phyloP scores from a whole-genome alignment of 495 filamentous ascomycete species.

The Penicillium odoratum region DNA sequence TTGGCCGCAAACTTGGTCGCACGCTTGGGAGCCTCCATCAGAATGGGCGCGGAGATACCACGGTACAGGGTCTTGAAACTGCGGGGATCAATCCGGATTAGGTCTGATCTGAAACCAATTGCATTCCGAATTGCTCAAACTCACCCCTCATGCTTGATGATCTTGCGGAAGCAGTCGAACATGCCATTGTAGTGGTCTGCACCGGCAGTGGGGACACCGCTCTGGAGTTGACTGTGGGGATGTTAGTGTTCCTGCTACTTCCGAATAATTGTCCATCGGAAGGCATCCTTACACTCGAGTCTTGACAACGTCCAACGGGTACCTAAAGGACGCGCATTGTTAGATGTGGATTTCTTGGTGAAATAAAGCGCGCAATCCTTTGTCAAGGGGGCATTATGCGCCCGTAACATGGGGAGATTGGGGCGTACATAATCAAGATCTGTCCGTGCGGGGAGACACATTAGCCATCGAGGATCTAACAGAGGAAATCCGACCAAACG shows the following conservation, averaged over 20 bases:
- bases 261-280: slow-evolving; percentile 17
- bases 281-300: slow-evolving; percentile 77
- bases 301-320: slow-evolving; percentile 97
- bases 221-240: slow-evolving; percentile 73
- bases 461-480: slow-evolving; percentile 16
- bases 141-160: slow-evolving; percentile 90
- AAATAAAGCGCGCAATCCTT: not conserved
- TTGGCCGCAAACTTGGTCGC: slow-evolving; percentile 99
- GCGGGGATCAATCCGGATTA: slow-evolving; percentile 1
- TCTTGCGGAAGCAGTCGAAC: slow-evolving; percentile 97
- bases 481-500: not conserved
- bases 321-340: slow-evolving; percentile 58
- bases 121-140: slow-evolving; percentile 13
- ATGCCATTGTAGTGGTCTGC: slow-evolving; percentile 90
- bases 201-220: slow-evolving; percentile 60
- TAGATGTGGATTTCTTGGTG: slow-evolving; percentile 8
- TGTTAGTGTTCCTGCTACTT: slow-evolving; percentile 5
- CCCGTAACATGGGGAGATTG: slow-evolving; percentile 8
- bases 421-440: slow-evolving; percentile 80
- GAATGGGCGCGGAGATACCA: slow-evolving; percentile 91
- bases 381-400: not conserved
- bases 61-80: slow-evolving; percentile 90
- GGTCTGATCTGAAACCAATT: not conserved
- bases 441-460: slow-evolving; percentile 42
- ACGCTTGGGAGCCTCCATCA: slow-evolving; percentile 99